phyloP scores from a whole-genome alignment of 305 asterid genomes.

The Plantago coronopus region DNA sequence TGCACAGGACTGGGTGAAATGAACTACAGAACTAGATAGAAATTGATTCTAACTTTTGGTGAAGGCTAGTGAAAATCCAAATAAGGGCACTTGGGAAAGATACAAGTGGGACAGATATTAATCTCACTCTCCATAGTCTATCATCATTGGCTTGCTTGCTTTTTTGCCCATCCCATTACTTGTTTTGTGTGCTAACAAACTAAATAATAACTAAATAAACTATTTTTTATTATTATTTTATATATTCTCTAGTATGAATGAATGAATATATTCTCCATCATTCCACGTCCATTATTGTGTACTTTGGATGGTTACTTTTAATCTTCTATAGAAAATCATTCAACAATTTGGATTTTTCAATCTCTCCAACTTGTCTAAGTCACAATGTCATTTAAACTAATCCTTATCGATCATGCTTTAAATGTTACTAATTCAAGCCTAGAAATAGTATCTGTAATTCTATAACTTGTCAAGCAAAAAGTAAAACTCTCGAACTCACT shows the following conservation, averaged over 20 bases:
- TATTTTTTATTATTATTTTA: background rate
- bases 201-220: background rate
- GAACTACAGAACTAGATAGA: no score
- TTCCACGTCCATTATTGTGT: slow-evolving; percentile 18
- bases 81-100: slow-evolving; percentile 31
- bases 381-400: slow-evolving; percentile 49
- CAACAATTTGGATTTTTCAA: background rate
- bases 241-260: background rate
- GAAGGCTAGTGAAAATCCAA: slow-evolving; percentile 32
- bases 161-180: slow-evolving; percentile 8
- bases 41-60: background rate
- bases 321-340: background rate
- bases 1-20: no score
- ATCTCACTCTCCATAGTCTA: slow-evolving; percentile 26
- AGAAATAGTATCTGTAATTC: no score
- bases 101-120: slow-evolving; percentile 29
- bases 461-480: no score
- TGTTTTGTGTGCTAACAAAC: background rate
- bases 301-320: background rate
- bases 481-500: no score
- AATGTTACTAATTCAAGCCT: no score
- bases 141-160: slow-evolving; percentile 13
- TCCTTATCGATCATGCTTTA: no score
- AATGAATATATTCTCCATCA: slow-evolving; percentile 11
- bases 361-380: slow-evolving; percentile 29